phyloP scores from a whole-genome alignment of 306 rosid genomes.

The Abrus pulchellus region DNA sequence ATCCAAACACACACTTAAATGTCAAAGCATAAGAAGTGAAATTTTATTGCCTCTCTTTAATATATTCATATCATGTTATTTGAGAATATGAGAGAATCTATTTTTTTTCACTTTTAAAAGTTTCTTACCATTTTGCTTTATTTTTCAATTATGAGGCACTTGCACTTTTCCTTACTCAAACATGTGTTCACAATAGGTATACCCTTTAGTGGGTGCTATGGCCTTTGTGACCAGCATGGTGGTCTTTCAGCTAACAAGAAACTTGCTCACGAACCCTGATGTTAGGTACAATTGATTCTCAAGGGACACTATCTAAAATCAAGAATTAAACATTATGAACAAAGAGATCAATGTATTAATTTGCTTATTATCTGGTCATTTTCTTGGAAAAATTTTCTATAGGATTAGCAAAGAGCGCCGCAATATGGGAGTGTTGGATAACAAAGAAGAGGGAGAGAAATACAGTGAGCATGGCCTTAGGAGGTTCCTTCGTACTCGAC shows the following conservation, averaged over 20 bases:
- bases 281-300: slow-evolving; percentile 60
- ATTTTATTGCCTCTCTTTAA: too few species aligned
- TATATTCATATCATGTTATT: too few species aligned
- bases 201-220: slow-evolving; percentile 74
- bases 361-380: background rate
- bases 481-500: slow-evolving; percentile 82
- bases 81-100: background rate
- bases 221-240: slow-evolving; percentile 55
- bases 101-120: background rate
- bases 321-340: too few species aligned
- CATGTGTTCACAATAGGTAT: slow-evolving; percentile 49
- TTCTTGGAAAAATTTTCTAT: background rate
- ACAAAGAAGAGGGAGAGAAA: background rate
- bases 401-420: background rate
- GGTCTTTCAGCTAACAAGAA: slow-evolving; percentile 62
- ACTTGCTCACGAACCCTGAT: slow-evolving; percentile 61
- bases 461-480: slow-evolving; percentile 50
- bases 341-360: background rate
- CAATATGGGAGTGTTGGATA: background rate
- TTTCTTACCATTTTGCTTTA: background rate
- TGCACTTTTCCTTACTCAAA: background rate
- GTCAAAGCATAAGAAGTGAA: too few species aligned
- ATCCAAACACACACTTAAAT: too few species aligned
- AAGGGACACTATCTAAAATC: too few species aligned
- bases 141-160: background rate